phyloP scores from a whole-genome alignment of 2,329 filamentous ascomycete species.

The Beauveria sp. region DNA sequence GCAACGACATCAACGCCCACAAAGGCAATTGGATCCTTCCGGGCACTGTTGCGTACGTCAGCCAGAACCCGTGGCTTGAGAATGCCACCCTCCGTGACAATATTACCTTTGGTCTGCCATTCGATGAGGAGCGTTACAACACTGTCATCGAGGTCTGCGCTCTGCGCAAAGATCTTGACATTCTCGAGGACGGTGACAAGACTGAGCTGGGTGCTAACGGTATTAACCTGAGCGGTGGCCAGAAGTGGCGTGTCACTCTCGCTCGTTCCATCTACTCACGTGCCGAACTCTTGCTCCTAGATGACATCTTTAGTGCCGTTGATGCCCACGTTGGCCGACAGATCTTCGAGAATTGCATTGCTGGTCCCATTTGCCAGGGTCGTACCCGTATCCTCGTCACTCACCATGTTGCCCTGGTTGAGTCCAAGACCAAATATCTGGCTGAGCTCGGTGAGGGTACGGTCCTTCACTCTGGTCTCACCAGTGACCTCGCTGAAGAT shows the following conservation, averaged over 20 bases:
- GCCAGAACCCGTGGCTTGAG: conserved; percentile 79
- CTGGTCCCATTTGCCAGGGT: conserved; percentile 59
- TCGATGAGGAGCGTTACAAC: conserved; percentile 59
- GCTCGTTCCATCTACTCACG: conserved; percentile 74
- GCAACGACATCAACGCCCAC: conserved; percentile 56
- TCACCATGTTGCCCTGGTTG: conserved; percentile 66
- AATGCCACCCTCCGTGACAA: conserved; percentile 74
- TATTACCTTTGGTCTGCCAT: conserved; percentile 68
- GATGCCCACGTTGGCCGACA: conserved; percentile 76
- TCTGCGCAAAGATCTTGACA: conserved; percentile 65
- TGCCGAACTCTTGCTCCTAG: conserved; percentile 67
- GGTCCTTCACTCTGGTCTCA: conserved; percentile 54
- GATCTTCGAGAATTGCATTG: conserved; percentile 69
- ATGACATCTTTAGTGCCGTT: conserved; percentile 78
- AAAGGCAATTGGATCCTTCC: conserved; percentile 61
- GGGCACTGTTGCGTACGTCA: conserved; percentile 63
- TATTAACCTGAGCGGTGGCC: conserved; percentile 76
- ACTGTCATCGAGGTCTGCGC: conserved; percentile 67
- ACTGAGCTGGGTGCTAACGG: conserved; percentile 82
- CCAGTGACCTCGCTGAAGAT: conserved; percentile 55
- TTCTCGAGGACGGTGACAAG: conserved; percentile 66
- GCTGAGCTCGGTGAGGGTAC: conserved; percentile 65
- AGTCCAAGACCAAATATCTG: conserved; percentile 64
- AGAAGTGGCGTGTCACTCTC: conserved; percentile 75
- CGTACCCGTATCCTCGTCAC: conserved; percentile 74